phyloP scores from a whole-genome alignment of 148 eudicot genomes.

The Selenicereus undatus region DNA sequence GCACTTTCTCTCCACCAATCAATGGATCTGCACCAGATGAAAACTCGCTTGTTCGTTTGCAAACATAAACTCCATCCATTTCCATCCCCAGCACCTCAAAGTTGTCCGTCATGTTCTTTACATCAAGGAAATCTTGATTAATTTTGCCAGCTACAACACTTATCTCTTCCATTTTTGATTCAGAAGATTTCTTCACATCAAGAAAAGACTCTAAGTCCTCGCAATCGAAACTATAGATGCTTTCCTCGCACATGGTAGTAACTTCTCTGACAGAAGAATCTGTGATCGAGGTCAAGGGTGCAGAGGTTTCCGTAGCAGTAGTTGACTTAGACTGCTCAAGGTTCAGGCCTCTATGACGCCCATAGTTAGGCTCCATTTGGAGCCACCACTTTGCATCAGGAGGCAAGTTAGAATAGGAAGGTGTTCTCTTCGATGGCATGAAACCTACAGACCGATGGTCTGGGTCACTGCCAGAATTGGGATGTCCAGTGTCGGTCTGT shows the following conservation, averaged over 20 bases:
- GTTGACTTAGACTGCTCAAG: conserved; percentile 34
- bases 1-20: conserved; percentile 54
- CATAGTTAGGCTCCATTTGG: conserved; percentile 52
- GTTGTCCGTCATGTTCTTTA: conserved; percentile 42
- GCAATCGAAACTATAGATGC: conserved; percentile 8
- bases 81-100: conserved; percentile 54
- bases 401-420: conserved; percentile 54
- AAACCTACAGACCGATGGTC: conserved; percentile 46
- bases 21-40: conserved; percentile 44
- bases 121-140: conserved; percentile 38
- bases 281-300: conserved; percentile 10
- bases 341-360: conserved; percentile 36
- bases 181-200: conserved; percentile 29
- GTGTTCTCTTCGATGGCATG: conserved; percentile 43
- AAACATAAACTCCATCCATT: conserved; percentile 39
- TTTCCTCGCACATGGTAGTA: conserved; percentile 18
- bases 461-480: conserved; percentile 35
- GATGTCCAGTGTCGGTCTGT: conserved; percentile 44
- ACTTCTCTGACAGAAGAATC: conserved; percentile 15
- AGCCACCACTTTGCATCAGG: conserved; percentile 90
- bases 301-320: conserved; percentile 31
- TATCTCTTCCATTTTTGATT: conserved; percentile 25
- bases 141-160: conserved; percentile 29
- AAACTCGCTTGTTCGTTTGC: conserved; percentile 35
- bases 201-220: conserved; percentile 24